phyloP scores from a whole-genome alignment of 805 yeast species.

The Millerago galiae region DNA sequence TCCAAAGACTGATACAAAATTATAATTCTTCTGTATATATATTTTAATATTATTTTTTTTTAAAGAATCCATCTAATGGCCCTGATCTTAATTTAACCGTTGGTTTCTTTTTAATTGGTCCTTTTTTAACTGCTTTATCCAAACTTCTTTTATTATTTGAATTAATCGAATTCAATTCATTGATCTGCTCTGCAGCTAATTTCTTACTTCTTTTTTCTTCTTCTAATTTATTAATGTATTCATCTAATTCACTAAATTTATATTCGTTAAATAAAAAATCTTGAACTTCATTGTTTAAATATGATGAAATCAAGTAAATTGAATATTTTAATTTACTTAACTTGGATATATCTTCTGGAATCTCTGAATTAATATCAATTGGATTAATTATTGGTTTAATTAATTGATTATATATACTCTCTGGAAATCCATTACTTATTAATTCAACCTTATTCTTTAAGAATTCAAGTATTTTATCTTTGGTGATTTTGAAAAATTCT shows the following conservation, averaged over 20 bases:
- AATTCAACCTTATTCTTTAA: conserved; percentile 32
- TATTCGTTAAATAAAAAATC: conserved; percentile 24
- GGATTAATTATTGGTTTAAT: conserved; percentile 25
- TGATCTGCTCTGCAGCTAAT: conserved; percentile 26
- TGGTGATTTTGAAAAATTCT: conserved; percentile 37
- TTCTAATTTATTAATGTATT: conserved; percentile 18
- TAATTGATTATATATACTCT: conserved; percentile 22
- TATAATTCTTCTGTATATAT: conserved; percentile 1
- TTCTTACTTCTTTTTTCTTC: conserved; percentile 21
- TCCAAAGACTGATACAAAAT: background rate
- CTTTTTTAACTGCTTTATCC: conserved; percentile 18
- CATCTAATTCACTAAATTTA: conserved; percentile 27
- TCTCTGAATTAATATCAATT: conserved; percentile 23
- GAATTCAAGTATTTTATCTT: conserved; percentile 30
- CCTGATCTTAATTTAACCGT: conserved; percentile 46
- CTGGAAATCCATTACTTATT: conserved; percentile 34
- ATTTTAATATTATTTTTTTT: conserved; percentile 26
- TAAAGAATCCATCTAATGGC: conserved; percentile 62
- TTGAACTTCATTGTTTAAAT: conserved; percentile 25
- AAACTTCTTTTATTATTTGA: conserved; percentile 12
- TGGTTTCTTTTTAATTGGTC: conserved; percentile 16
- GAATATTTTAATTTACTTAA: conserved; percentile 35
- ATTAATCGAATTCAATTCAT: conserved; percentile 21
- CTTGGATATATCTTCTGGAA: conserved; percentile 30
- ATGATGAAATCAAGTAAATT: conserved; percentile 42